Base-by-base conservation (phyloP, 2,329 filamentous ascomycete species). In the Aspergillus sp. region DNA sequence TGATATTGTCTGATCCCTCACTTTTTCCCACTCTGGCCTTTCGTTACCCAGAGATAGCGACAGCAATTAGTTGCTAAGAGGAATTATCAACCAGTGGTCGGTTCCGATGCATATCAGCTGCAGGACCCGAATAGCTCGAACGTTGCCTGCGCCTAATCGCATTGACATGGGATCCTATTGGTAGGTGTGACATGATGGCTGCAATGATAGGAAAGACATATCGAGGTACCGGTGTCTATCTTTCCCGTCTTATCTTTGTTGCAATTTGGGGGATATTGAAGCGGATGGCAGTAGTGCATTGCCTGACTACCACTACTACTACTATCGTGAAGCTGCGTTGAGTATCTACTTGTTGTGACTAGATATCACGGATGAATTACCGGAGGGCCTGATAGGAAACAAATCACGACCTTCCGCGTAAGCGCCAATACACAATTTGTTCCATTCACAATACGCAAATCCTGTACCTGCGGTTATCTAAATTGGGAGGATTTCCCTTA, bases 51-150 rank as follows among this genome's bases (percentile, higher is more conserved):
- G 38, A 65, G 66, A 70, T 68, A 70, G 58, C 62, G 56, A 51
- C 51, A 44, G 38, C 53, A 59, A 61, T 52, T 58, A 55, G 60
- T 71, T 70, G 65, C 64, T 68, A 70, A 71, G 58, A 57, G 30
- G 36, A 62, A 62, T 71, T 71, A 72, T 68, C 65, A 62, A 68
- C 57, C 39, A 54, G 23, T 55, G 57, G 59, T 30, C 58, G 61
- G 59, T 52, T 32, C 51, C 21, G 54, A 50, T 63, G 65, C 70
- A 71, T 72, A 72, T 72, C 70, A 70, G 64, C 64, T 68, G 68
- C 63, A 68, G 63, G 63, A 64, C 61, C 55, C 57, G 47, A 58
- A 60, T 63, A 64, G 58, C 57, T 57, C 53, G 30, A 56, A 59
- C 57, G 57, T 62, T 62, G 54, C 44, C 49, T 64, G 62, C 61